Base-by-base conservation (phyloP, 2,329 filamentous ascomycete genomes). In the Ophiostoma himal-ulmi region DNA sequence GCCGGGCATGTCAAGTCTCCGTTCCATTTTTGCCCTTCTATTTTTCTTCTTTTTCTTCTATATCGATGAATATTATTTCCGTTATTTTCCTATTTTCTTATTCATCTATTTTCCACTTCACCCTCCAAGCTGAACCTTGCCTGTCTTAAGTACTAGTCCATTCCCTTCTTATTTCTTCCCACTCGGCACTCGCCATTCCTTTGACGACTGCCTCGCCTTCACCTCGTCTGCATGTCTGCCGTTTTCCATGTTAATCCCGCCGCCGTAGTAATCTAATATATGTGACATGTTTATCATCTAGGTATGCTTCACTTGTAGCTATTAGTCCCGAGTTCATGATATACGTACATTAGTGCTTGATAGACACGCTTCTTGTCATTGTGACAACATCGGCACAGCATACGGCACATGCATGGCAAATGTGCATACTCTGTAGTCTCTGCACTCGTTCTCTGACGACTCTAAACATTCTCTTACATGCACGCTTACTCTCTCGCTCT, bases 341-440 rank as follows among this genome's bases (percentile, higher is more conserved):
- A 11, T 26, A 22, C n/a, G 44, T 48, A 20, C 17, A 48, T 48
- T 5, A 48, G 44, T 48, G 20, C 20, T 48, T 48, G 44, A 20
- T 17, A 48, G 44, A 48, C 26, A 57, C 44, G 44, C 44, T 57
- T 17, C 52, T 7, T 57, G 52, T 5, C 52, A 57, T 13, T 57
- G 52, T 57, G 52, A 26, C 22, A 57, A 26, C 52, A 57, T 57
- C 5, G 44, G 44, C 44, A 48, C 52, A 22, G 52, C 52, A 57
- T 57, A 57, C 52, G 52, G 52, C 52, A 57, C 52, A 26, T 57
- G 52, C 52, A 57, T 57, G n/a, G 48, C 20, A 20, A 54, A 14
- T 14, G 41, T 44, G 20, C 44, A 13, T 39, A 10, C 37, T 39
- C 37, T 39, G 22, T 30, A 30, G 54, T 30, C 22, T n/a, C 11